Base-by-base conservation (phyloP, 2,329 filamentous ascomycete species). In the Xylaria sp. region DNA sequence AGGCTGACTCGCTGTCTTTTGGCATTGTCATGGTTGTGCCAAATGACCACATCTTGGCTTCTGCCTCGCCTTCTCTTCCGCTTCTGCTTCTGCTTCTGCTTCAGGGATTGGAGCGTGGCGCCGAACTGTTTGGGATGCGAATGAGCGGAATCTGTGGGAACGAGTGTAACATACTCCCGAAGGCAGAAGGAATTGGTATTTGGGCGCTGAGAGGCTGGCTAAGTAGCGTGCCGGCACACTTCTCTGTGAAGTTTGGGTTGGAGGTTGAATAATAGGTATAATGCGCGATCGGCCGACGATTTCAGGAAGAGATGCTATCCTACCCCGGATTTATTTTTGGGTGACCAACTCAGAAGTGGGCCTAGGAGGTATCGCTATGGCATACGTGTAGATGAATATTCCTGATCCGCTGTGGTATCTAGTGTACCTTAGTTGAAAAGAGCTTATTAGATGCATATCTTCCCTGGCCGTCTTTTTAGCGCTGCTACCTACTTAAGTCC, bases 21-120 rank as follows among this genome's bases (percentile, higher is more conserved):
- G 76, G 76, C 70, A 79, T 78, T 15, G 78, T 79, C 75, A 79
- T 78, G 6, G 77, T 79, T 15, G 77, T 80, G 68, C 78, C 77
- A 59, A 79, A 80, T 15, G 78, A 79, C 78, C 78, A 80, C 78
- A 80, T 79, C 18, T 60, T 54, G 37, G 32, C 52, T 37, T 37
- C 7, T 60, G 52, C 48, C 55, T 23, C 34, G 50, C 10, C 50
- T 28, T 15, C 23, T 15, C 50, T 32, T 15, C 23, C 20, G 25
- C 25, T 37, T 37, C 28, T 18, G 18, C 5, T 46, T 54, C 41
- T 46, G 41, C 28, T 37, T 20, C 18, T 37, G 28, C 25, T 32
- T 54, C 37, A 3, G 48, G 48, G 41, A 37, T 23, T 12, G 37
- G 34, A 9, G 10, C 3, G 54, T 56, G 15, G 28, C 52, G 20